Conservation (phyloP, 1,284 basidiomycete species). For the Mycosarcoma mackinlayi region DNA sequence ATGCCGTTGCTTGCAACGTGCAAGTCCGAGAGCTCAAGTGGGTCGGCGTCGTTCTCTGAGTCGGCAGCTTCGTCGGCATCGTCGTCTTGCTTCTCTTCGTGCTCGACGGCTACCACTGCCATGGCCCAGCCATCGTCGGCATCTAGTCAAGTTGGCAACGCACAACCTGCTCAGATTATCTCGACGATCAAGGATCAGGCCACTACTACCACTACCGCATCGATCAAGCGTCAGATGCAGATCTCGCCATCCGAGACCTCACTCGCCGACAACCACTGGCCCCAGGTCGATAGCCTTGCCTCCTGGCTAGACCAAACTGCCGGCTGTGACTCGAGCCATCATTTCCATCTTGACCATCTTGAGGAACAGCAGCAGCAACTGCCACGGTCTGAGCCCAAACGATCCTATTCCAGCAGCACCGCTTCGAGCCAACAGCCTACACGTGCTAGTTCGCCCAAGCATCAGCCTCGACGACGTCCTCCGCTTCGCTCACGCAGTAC, state of each 20-base stretch:
- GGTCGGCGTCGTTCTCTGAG: neutral
- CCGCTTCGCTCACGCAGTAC: neutral
- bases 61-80: neutral
- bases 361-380: too few relatives aligned
- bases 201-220: neutral
- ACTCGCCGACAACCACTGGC: neutral
- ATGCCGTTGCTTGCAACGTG: neutral
- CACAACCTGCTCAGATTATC: too few relatives aligned
- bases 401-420: neutral
- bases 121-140: too few relatives aligned
- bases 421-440: neutral
- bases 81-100: neutral
- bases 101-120: neutral
- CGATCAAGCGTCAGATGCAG: neutral
- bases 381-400: neutral
- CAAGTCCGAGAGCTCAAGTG: neutral
- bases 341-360: neutral
- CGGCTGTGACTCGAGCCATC: neutral
- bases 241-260: neutral
- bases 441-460: constrained; percentile 1
- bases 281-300: neutral
- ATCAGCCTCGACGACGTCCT: neutral
- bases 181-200: neutral
- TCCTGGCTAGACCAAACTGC: constrained; percentile 4
- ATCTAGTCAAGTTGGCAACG: too few relatives aligned